phyloP scores from a whole-genome alignment of 2,329 filamentous ascomycete genomes.

The Fusarium sp. region DNA sequence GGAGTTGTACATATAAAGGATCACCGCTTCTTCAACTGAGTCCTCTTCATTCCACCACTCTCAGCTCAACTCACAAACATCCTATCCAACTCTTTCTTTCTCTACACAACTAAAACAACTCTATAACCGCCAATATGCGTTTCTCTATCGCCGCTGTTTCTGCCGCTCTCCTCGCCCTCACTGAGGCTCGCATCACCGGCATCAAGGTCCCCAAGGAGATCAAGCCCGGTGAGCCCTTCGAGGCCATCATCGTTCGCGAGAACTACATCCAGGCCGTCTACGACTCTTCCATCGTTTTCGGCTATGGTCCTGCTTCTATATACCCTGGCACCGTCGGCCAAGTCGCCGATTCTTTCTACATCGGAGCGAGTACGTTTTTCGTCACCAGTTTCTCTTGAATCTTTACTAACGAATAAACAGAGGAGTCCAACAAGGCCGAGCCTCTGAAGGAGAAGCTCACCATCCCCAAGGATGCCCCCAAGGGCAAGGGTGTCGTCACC shows the following conservation, averaged over 20 bases:
- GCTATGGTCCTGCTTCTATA: slow-evolving; percentile 47
- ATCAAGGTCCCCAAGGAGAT: slow-evolving; percentile 59
- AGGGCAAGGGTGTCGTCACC: slow-evolving; percentile 46
- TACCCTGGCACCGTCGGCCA: slow-evolving; percentile 51
- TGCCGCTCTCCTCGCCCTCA: slow-evolving; percentile 46
- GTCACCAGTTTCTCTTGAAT: background rate
- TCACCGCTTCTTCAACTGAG: background rate
- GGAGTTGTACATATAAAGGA: slow-evolving; percentile 18
- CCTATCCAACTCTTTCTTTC: background rate
- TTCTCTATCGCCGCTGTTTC: slow-evolving; percentile 46
- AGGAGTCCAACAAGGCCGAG: slow-evolving; percentile 42
- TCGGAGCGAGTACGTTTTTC: slow-evolving; percentile 52
- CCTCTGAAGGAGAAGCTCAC: slow-evolving; percentile 48
- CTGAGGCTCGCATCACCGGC: slow-evolving; percentile 59
- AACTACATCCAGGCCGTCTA: slow-evolving; percentile 61
- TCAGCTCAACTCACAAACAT: background rate
- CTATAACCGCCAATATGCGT: slow-evolving; percentile 39
- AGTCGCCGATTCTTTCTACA: slow-evolving; percentile 51
- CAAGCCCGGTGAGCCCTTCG: slow-evolving; percentile 55
- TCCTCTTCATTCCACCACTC: background rate
- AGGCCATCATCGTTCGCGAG: slow-evolving; percentile 56
- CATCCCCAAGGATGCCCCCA: slow-evolving; percentile 37
- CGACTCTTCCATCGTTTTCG: slow-evolving; percentile 62
- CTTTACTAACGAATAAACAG: background rate
- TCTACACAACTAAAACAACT: background rate